Evolutionary conservation across 768 basidiomycete genomes (phyloP).

Genomic region (Collybia nuda): DNA sequence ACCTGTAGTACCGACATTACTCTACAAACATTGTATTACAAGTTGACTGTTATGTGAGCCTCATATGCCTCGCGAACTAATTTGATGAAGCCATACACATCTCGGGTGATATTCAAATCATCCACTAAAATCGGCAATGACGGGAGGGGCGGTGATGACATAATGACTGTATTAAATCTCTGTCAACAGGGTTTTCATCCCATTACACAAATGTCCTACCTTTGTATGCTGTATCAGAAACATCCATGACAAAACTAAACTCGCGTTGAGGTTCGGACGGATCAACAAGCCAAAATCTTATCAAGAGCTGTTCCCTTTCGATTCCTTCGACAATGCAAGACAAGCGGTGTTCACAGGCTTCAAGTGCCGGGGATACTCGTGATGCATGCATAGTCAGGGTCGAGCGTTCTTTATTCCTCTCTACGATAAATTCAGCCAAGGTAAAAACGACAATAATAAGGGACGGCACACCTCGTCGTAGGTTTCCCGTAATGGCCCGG

Average conservation of each 20-base stretch:
- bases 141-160: conserved; percentile 70
- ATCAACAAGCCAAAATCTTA: conserved; percentile 73
- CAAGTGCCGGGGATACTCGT: conserved; percentile 52
- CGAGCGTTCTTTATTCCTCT: conserved; percentile 65
- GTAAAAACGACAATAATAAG: background rate
- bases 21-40: background rate
- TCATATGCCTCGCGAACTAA: conserved; percentile 58
- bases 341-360: conserved; percentile 53
- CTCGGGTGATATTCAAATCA: conserved; percentile 66
- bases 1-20: no score
- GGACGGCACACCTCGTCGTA: conserved; percentile 56
- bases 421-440: conserved; percentile 29
- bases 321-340: conserved; percentile 79
- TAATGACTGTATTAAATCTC: conserved; percentile 63
- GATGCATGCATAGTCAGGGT: conserved; percentile 55
- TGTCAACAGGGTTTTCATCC: no score
- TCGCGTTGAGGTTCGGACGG: conserved; percentile 55
- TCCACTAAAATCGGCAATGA: conserved; percentile 67
- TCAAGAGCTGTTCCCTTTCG: conserved; percentile 65
- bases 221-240: conserved; percentile 59
- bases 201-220: conserved; percentile 39
- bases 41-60: conserved; percentile 15
- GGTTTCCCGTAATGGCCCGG: conserved; percentile 56
- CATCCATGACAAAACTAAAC: conserved; percentile 76
- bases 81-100: conserved; percentile 73